Base-by-base conservation (phyloP, 2,329 filamentous ascomycete species). In the Tricladium varicosporioides region DNA sequence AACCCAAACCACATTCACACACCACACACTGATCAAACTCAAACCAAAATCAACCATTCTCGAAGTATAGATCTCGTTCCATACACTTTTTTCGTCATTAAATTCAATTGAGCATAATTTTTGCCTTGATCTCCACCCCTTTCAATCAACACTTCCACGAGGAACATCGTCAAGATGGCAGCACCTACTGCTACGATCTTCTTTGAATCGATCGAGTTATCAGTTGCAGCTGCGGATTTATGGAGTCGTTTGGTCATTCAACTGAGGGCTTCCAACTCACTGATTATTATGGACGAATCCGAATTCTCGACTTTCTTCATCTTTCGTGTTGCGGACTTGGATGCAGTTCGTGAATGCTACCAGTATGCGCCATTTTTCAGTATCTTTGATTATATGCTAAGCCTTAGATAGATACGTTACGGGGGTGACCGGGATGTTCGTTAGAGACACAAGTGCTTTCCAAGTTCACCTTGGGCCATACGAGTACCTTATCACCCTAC, bases 381-480 rank as follows among this genome's bases (percentile, higher is more conserved):
- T 13, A 36, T 8, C 32, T 18, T 45, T 45, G 9, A 8, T 9
- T 15, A 45, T 15, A 45, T 45, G 13, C 42, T 45, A 15, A 45
- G 13, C n/a, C 9, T 8, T 45, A 45, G 9, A n/a, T 53, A 84
- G 74, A 65, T 65, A 68, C 56, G 70, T 50, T 22, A 36, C 31
- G 33, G 22, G 31, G 16, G 27, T 32, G 4, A 5, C 33, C 18
- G 48, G 27, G 14, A 50, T 50, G 10, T 50, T 36, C 18, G 48
- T 50, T 31, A 50, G 13, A 19, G 48, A 50, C n/a, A 16, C 18
- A 32, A 11, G 4, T 15, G 14, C 15, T 16, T n/a, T n/a, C 31
- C 48, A 31, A 11, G 32, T 32, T n/a, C 36, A 33, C 48, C 48
- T 50, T 19, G 48, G 48, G 5, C 48, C 48, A n/a, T 22, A 14